A percentile compares a stretch with the other conserved stretches of the same genome.
Evolutionary conservation across 2,329 filamentous ascomycete species (phyloP).

Genomic region (Hymenoscyphus infarciens): DNA sequence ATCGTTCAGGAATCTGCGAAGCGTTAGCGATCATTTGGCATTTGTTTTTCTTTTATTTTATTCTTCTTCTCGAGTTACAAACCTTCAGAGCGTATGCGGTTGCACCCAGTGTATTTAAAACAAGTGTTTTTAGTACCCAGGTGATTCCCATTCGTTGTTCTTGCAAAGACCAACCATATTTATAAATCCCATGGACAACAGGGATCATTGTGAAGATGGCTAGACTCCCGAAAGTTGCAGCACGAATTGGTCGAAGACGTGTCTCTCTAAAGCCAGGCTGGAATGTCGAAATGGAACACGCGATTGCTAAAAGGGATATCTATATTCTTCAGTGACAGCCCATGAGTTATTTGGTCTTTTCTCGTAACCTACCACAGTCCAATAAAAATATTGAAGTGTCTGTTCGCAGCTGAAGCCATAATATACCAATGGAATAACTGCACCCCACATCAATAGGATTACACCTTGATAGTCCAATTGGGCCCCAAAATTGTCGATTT

Average conservation of each 20-base stretch:
- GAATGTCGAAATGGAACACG: constrained; percentile 40
- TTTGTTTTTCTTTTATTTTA: neutral
- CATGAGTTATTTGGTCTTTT: neutral
- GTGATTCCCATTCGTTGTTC: constrained; percentile 39
- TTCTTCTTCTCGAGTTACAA: neutral
- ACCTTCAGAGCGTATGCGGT: constrained; percentile 39
- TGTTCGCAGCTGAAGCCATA: constrained; percentile 47
- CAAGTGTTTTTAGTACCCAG: constrained; percentile 39
- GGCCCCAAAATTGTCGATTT: constrained; percentile 49
- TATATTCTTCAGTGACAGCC: constrained; percentile 2
- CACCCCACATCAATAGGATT: constrained; percentile 58
- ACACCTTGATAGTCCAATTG: constrained; percentile 61
- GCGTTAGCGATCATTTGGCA: neutral
- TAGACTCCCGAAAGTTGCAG: constrained; percentile 41
- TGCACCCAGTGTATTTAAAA: constrained; percentile 40
- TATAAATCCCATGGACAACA: constrained; percentile 38
- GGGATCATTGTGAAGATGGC: constrained; percentile 42
- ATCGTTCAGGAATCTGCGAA: constrained; percentile 43
- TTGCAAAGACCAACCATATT: constrained; percentile 36
- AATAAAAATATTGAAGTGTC: constrained; percentile 37
- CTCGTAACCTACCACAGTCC: constrained; percentile 31
- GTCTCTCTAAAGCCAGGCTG: constrained; percentile 39
- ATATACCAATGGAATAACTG: constrained; percentile 56
- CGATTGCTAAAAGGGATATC: constrained; percentile 34
- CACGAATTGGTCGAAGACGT: constrained; percentile 39